These are phyloP conservation scores for Candida montana DNA, from an alignment of 805 yeast genomes.

Conservation along the genomic window DNA sequence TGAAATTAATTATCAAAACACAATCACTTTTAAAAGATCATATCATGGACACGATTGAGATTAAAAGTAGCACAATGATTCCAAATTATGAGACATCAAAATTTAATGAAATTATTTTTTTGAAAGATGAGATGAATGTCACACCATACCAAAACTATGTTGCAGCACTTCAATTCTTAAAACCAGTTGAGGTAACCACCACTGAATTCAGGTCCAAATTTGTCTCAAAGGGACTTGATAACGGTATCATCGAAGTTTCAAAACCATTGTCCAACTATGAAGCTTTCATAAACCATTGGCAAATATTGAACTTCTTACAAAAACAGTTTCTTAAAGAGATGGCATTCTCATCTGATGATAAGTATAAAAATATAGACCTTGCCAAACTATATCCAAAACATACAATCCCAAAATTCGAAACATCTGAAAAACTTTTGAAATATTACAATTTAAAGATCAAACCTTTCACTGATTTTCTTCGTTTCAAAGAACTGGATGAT, in stretches of 20 bases:
- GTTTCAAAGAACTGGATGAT: background rate
- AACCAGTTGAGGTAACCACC: constrained; percentile 5
- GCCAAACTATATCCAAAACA: constrained; percentile 9
- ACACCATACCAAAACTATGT: constrained; percentile 12
- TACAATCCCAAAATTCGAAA: background rate
- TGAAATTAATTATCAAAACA: constrained; percentile 3
- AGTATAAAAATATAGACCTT: constrained; percentile 2
- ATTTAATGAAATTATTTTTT: constrained; percentile 7
- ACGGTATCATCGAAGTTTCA: constrained; percentile 6
- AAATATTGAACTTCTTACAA: constrained; percentile 7
- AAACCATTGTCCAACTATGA: constrained; percentile 7
- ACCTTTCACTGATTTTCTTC: constrained; percentile 1
- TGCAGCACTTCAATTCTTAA: constrained; percentile 8
- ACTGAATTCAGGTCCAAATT: background rate
- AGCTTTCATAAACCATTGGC: constrained; percentile 12
- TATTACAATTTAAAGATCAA: constrained; percentile 7
- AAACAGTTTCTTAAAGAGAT: constrained; percentile 1
- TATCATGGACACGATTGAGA: constrained; percentile 8
- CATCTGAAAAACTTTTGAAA: background rate
- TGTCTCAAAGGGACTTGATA: constrained; percentile 6
- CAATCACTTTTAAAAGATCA: constrained; percentile 6
- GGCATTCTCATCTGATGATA: background rate
- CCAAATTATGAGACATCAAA: constrained; percentile 12
- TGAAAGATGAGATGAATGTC: constrained; percentile 8
- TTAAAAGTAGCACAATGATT: constrained; percentile 6